phyloP scores from a whole-genome alignment of 495 filamentous ascomycete species.

The Apodospora peruviana region DNA sequence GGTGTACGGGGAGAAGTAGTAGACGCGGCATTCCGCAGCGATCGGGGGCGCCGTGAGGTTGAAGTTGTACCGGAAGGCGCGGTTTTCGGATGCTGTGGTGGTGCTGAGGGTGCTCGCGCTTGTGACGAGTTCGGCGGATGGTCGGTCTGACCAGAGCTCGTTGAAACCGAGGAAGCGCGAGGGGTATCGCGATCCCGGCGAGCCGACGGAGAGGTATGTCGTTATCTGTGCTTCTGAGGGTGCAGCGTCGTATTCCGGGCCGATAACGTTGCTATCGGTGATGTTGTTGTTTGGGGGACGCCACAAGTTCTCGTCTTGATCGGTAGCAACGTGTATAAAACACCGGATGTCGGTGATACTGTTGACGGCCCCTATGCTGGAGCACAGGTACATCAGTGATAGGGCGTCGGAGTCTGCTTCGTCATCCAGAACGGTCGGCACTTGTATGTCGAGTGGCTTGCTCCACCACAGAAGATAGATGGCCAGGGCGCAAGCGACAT shows the following conservation, averaged over 20 bases:
- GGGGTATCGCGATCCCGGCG: not conserved
- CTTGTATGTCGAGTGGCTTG: conserved; percentile 9
- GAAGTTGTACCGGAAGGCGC: not conserved
- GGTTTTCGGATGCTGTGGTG: not conserved
- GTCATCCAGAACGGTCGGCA: conserved; percentile 1
- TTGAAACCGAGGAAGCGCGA: not conserved
- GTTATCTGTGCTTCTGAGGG: not conserved
- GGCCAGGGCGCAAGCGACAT: conserved; percentile 29
- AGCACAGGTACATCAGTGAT: conserved; percentile 7
- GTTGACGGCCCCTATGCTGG: not conserved
- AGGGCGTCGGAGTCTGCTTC: not conserved
- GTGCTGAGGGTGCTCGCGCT: not conserved
- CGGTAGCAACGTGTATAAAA: conserved; percentile 2
- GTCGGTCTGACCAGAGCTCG: not conserved
- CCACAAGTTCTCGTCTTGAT: not conserved
- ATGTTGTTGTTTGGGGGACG: not conserved
- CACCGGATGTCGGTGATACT: conserved; percentile 6
- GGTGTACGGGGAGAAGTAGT: not conserved
- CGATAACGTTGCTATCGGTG: too few relatives aligned
- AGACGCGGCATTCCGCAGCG: not conserved
- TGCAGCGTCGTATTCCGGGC: not conserved
- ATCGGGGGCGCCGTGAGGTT: not conserved
- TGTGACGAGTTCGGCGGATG: not conserved
- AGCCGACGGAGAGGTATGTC: conserved; percentile 1
- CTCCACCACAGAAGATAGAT: conserved; percentile 22